Base-by-base conservation (phyloP, 805 yeast species). In the Yarrowia sp. region DNA sequence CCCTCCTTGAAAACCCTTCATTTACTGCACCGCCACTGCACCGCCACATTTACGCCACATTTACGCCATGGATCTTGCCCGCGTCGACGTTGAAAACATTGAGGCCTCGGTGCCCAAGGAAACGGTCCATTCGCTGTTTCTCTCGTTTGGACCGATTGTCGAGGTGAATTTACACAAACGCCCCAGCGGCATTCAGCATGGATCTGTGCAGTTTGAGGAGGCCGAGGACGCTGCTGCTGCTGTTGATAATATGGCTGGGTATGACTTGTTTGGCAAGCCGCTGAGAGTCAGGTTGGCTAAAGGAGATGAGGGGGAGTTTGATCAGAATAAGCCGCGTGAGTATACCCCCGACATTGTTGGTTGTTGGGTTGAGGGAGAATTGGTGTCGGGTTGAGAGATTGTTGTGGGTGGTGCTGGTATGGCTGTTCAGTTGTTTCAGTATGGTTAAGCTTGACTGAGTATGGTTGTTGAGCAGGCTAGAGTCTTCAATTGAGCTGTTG, bases 211-310 rank as follows among this genome's bases (percentile, higher is more conserved):
- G 45, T 75, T 67, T 61, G 75, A 71, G 45, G 66, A 67, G 13
- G 68, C 67, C 7, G 70, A 66, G 4, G 78, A 75, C 57, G 78
- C 77, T 8, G 70, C 62, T 36, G 71, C 74, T 3, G 78, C 78
- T 0, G 68, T 74, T 13, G 77, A 75, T 43, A 75, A 75, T 62
- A 69, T 73, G 73, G 70, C 74, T 18, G 70, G 69, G 7, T 57
- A 73, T 2, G 69, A 68, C 50, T 55, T 75, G 14, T 64, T 66
- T 33, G 75, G 74, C 15, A 57, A 66, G 41, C 67, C 66, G 9
- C 47, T 74, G 22, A 64, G 67, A 28, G 77, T 74, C 4, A 41
- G 68, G 13, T 28, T 44, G 14, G 67, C 71, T 13, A 69, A 64
- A 48, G 65, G 69, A 18, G 65, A 69, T 43, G 60, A 64, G 5